These are phyloP conservation scores for Trichomonascus vanleenenianus DNA, from an alignment of 805 yeast genomes.

Conservation along the genomic window DNA sequence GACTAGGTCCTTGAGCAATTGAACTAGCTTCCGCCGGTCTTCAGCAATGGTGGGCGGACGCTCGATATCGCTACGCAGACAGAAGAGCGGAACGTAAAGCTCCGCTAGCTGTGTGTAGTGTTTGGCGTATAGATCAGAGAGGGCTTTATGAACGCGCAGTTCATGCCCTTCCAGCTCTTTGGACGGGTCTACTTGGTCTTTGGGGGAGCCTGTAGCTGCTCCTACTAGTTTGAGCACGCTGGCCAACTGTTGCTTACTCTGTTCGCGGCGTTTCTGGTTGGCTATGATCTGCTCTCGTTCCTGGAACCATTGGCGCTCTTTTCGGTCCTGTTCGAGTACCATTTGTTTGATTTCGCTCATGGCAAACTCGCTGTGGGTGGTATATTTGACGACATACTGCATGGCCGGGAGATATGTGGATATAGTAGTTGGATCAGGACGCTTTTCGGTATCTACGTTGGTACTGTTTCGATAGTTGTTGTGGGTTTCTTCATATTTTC, in stretches of 20 bases:
- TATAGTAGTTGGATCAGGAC: constrained; percentile 13
- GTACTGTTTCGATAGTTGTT: background rate
- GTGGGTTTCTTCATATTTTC: background rate
- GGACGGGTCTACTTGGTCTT: background rate
- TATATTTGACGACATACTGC: constrained; percentile 14
- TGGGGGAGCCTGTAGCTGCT: background rate
- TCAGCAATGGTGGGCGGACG: constrained; percentile 2
- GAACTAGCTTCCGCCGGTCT: constrained; percentile 14
- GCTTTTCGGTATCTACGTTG: background rate
- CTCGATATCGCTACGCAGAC: constrained; percentile 5
- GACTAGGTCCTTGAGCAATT: constrained; percentile 12
- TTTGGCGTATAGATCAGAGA: constrained; percentile 5
- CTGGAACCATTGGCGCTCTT: constrained; percentile 14
- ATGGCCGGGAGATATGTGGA: constrained; percentile 15
- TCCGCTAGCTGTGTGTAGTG: constrained; percentile 7
- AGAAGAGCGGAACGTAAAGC: constrained; percentile 17
- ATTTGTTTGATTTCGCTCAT: constrained; percentile 10
- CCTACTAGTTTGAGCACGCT: constrained; percentile 11
- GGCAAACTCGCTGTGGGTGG: constrained; percentile 9
- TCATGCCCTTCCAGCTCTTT: constrained; percentile 12
- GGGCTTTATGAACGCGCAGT: constrained; percentile 8
- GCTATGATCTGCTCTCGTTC: constrained; percentile 7
- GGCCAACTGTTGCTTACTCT: constrained; percentile 8
- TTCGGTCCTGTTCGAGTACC: constrained; percentile 14
- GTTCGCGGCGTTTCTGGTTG: constrained; percentile 6